Conservation (phyloP, 1,284 basidiomycete genomes). For the Cutaneotrichosporon daszewskae region DNA sequence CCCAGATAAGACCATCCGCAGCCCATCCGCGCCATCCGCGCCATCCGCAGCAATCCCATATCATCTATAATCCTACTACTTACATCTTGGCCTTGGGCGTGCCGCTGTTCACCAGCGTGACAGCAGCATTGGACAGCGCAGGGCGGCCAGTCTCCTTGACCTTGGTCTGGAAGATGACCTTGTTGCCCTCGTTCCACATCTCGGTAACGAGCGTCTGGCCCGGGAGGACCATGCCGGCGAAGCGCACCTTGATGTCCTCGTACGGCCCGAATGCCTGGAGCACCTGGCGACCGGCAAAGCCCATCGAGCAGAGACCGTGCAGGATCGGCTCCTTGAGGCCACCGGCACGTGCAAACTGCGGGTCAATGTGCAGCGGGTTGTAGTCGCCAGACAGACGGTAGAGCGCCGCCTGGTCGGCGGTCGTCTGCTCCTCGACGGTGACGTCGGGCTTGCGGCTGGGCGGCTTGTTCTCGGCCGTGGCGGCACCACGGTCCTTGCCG, state of each 20-base stretch:
- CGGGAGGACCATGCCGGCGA: constrained; percentile 64
- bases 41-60: too few species aligned
- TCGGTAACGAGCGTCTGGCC: constrained; percentile 90
- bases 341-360: constrained; percentile 87
- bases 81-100: constrained; percentile 43
- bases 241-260: constrained; percentile 95
- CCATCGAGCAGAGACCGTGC: constrained; percentile 82
- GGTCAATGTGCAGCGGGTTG: constrained; percentile 91
- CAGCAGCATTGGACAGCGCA: constrained; percentile 53
- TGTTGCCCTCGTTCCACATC: constrained; percentile 96
- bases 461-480: constrained; percentile 74
- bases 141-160: constrained; percentile 53
- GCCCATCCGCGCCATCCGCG: too few species aligned
- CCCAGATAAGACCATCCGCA: too few species aligned
- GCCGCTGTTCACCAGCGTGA: constrained; percentile 45
- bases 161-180: constrained; percentile 70
- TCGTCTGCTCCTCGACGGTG: constrained; percentile 80
- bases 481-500: constrained; percentile 78
- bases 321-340: constrained; percentile 85
- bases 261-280: constrained; percentile 77
- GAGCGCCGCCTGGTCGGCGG: constrained; percentile 73
- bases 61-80: too few species aligned
- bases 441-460: constrained; percentile 80
- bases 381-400: constrained; percentile 85
- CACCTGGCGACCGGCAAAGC: constrained; percentile 91